Percentiles rank a stretch among this genome's conserved stretches.
These are phyloP conservation scores for Tubosaeta sp. DNA, from an alignment of 768 basidiomycete species.

Conservation along the genomic window DNA sequence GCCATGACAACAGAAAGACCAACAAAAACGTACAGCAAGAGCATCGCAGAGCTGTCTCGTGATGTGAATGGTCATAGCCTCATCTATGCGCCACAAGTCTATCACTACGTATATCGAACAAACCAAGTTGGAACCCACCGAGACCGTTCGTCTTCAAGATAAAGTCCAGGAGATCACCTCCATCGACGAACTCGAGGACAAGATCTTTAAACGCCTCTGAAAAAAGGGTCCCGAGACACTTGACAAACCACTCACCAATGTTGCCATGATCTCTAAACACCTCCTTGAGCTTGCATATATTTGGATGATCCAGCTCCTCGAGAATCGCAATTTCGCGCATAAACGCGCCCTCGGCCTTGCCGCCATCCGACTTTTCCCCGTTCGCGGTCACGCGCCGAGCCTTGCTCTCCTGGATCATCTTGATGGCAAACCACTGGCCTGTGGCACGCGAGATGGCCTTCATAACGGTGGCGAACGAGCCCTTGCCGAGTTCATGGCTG, in stretches of 20 bases:
- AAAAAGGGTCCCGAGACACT: slow-evolving; percentile 5
- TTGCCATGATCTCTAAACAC: slow-evolving; percentile 63
- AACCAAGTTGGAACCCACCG: slow-evolving; percentile 38
- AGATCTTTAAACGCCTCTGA: slow-evolving; percentile 50
- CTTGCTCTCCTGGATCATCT: slow-evolving; percentile 67
- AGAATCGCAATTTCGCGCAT: slow-evolving; percentile 78
- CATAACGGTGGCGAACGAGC: slow-evolving; percentile 88
- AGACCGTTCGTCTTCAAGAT: slow-evolving; percentile 62
- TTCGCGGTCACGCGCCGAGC: slow-evolving; percentile 36
- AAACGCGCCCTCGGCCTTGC: slow-evolving; percentile 39
- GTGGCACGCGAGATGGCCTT: slow-evolving; percentile 71
- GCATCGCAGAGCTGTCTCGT: slow-evolving; percentile 84
- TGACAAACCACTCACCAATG: slow-evolving; percentile 46
- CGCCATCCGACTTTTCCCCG: slow-evolving; percentile 27
- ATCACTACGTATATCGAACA: neutral
- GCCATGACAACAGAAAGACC: neutral
- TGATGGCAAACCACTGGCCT: slow-evolving; percentile 80
- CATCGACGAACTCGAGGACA: slow-evolving; percentile 80
- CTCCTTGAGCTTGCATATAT: slow-evolving; percentile 79
- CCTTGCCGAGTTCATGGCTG: slow-evolving; percentile 73
- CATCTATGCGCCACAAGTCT: slow-evolving; percentile 33
- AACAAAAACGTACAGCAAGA: slow-evolving; percentile 48
- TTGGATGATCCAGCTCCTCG: slow-evolving; percentile 69
- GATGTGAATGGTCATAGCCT: slow-evolving; percentile 59
- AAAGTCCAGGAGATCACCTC: slow-evolving; percentile 84